A percentile compares a stretch with the other conserved stretches of the same genome.
Evolutionary conservation across 1,139 yeast genomes (phyloP).

Genomic region (Geotrichum reessii): DNA sequence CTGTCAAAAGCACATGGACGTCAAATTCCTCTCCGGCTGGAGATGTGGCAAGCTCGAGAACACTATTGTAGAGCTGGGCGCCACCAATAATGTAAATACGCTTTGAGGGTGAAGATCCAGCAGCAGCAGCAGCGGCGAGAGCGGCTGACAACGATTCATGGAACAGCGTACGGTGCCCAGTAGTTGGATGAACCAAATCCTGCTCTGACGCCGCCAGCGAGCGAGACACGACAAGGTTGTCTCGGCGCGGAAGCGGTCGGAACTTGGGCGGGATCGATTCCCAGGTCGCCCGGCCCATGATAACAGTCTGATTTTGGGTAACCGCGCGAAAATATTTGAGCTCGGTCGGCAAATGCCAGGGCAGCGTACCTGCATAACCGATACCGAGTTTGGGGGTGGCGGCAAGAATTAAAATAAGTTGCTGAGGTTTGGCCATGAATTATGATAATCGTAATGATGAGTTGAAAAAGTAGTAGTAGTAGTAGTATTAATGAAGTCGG

Average conservation of each 20-base stretch:
- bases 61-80: conserved; percentile 69
- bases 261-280: conserved; percentile 81
- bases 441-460: too few species aligned
- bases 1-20: conserved; percentile 62
- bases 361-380: conserved; percentile 73
- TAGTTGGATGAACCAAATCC: too few species aligned
- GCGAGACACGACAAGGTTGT: conserved; percentile 71
- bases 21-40: conserved; percentile 27
- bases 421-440: conserved; percentile 1
- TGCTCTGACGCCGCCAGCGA: conserved; percentile 24
- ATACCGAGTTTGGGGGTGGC: conserved; percentile 82
- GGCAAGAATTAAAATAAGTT: conserved; percentile 57
- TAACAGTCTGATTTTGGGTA: conserved; percentile 71
- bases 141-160: conserved; percentile 41
- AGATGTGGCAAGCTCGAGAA: conserved; percentile 44
- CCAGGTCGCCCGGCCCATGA: conserved; percentile 98
- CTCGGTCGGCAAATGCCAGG: conserved; percentile 83
- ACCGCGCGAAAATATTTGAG: conserved; percentile 78
- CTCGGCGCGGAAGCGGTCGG: conserved; percentile 72
- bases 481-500: too few species aligned
- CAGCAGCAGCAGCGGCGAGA: conserved; percentile 20
- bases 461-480: background rate
- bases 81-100: conserved; percentile 86
- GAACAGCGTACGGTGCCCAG: conserved; percentile 32
- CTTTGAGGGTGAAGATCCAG: conserved; percentile 9